phyloP scores from a whole-genome alignment of 306 rosid species.

The Sicyos baderoa region DNA sequence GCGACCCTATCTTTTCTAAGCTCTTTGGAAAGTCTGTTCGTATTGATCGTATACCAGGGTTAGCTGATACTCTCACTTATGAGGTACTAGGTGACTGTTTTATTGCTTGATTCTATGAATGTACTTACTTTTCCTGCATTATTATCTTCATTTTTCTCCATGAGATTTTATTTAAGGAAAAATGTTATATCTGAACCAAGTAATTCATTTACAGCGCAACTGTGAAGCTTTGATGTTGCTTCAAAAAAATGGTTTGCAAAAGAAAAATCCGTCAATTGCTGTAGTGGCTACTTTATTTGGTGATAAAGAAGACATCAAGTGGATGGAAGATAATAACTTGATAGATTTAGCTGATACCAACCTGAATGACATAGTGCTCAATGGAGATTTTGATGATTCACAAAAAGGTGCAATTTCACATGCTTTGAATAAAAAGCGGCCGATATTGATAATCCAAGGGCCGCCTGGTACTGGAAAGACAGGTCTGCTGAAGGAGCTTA shows the following conservation, averaged over 20 bases:
- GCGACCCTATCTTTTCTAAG: constrained; percentile 76
- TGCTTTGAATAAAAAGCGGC: constrained; percentile 66
- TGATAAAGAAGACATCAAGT: constrained; percentile 49
- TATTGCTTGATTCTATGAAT: constrained; percentile 1
- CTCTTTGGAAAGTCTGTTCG: constrained; percentile 74
- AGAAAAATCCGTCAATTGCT: constrained; percentile 67
- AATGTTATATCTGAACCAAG: constrained; percentile 8
- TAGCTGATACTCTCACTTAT: constrained; percentile 76
- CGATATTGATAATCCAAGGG: constrained; percentile 68
- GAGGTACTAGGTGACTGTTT: constrained; percentile 43
- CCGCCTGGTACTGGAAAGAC: constrained; percentile 91
- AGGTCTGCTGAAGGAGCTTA: constrained; percentile 59
- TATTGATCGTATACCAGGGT: constrained; percentile 69
- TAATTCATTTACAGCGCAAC: constrained; percentile 49
- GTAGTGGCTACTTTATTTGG: constrained; percentile 66
- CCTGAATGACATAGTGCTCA: constrained; percentile 23
- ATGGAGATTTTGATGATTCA: constrained; percentile 42
- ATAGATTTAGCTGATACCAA: constrained; percentile 48
- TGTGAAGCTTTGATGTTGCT: constrained; percentile 85
- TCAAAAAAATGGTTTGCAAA: constrained; percentile 62
- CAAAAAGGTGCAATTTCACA: constrained; percentile 51
- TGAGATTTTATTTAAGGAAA: background rate
- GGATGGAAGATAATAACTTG: constrained; percentile 52
- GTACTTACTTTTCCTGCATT: constrained; percentile 5
- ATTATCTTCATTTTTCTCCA: background rate